Percentiles rank a stretch among this genome's conserved stretches.
phyloP scores from a whole-genome alignment of 148 eudicot genomes.

The Camellia granthamiana region DNA sequence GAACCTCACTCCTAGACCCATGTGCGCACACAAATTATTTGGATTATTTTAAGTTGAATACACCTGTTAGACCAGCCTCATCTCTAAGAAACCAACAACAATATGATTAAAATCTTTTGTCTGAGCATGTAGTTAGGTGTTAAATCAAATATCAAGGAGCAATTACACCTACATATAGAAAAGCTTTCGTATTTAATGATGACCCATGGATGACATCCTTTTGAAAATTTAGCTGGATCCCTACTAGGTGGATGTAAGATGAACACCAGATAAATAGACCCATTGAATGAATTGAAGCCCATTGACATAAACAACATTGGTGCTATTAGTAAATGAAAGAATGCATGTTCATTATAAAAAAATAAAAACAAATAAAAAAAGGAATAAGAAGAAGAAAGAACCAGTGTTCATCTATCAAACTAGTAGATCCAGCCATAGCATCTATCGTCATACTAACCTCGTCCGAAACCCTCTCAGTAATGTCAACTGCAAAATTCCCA shows the following conservation, averaged over 20 bases:
- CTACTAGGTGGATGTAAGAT: neutral
- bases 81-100: neutral
- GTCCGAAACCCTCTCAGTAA: constrained; percentile 34
- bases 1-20: neutral
- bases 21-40: neutral
- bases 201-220: neutral
- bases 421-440: neutral
- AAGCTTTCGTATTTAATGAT: neutral
- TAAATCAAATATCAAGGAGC: neutral
- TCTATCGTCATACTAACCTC: constrained; percentile 42
- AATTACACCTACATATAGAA: neutral
- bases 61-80: neutral
- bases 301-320: neutral
- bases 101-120: neutral
- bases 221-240: neutral
- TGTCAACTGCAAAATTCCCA: constrained; percentile 52
- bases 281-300: neutral
- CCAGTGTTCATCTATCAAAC: neutral
- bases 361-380: neutral
- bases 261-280: neutral
- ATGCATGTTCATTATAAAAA: neutral
- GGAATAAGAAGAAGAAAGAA: neutral
- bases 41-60: neutral
- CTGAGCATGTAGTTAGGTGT: neutral
- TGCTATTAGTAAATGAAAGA: neutral